Evolutionary conservation across 23 red algal genomes (phyloP), one percentile per base, ranked within the genome.

Genomic region (Gracilariopsis chorda): DNA sequence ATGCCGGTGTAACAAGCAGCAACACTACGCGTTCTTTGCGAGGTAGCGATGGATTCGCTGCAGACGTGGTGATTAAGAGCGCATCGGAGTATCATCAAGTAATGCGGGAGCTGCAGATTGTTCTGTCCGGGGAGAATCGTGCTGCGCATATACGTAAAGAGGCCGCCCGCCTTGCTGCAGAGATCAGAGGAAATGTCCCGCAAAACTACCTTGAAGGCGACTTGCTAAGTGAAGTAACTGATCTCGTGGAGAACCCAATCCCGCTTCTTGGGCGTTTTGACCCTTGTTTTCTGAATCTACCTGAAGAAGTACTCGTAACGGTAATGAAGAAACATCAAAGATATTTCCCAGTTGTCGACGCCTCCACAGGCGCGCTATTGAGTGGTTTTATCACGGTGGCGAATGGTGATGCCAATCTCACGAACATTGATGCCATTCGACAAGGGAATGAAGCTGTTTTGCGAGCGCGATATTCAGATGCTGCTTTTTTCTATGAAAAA

Each of bases 291-390:
- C 80, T 99, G 46, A 49, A 29, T 28, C 79, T 99, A 17, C 97
- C 97, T 1, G 32, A 78, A 47, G 90, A 95, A 62, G 97, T 99
- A 7, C 92, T 99, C 23, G 81, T 83, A 14, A 94, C 97, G 19
- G 97, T 99, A 23, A 99, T 99, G 97, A 79, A 68, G 7, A 99
- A 96, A 49, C 97, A 99, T 77, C 97, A 99, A 82, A 90, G 97
- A 32, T 99, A 99, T 83, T 91, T 99, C 20, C 97, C 97, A 8
- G 57, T 99, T 35, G 60, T 87, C 16, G 45, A 80, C 19, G 28
- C 27, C 21, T 32, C 24, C 3, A 47, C 28, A 14, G 89, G 88
- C 11, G 27, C 48, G 29, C 84, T 99, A 28, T 23, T 83, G 21
- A 86, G 79, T 36, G 87, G 78, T n/a, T 99, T 99, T 82, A 49